Evolutionary conservation across 345 rosid genomes (phyloP).

Genomic region (Conringia planisiliqua): DNA sequence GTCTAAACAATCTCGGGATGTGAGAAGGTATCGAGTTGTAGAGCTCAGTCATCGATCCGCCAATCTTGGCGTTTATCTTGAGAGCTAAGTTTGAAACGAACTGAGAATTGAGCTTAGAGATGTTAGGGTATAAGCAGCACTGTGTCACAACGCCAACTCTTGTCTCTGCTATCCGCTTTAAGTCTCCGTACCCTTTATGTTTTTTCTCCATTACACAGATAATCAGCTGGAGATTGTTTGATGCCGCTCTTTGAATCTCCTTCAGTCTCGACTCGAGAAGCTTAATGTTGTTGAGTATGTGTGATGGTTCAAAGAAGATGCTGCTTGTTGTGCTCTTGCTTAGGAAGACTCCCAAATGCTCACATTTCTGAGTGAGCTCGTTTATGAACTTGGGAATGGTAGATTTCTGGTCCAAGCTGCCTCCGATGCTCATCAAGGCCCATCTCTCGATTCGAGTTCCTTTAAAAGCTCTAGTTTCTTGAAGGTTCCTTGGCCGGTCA

Average conservation of each 20-base stretch:
- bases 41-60: constrained; percentile 84
- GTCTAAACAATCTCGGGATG: constrained; percentile 64
- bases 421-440: constrained; percentile 91
- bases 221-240: constrained; percentile 71
- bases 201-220: constrained; percentile 90
- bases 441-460: constrained; percentile 74
- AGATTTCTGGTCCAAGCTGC: constrained; percentile 70
- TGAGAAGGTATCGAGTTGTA: constrained; percentile 78
- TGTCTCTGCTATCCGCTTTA: constrained; percentile 93
- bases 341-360: constrained; percentile 77
- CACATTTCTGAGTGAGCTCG: constrained; percentile 84
- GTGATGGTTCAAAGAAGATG: constrained; percentile 66
- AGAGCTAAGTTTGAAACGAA: constrained; percentile 89
- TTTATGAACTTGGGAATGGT: constrained; percentile 69
- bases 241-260: constrained; percentile 62
- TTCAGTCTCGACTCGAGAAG: constrained; percentile 71
- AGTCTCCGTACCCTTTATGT: constrained; percentile 87
- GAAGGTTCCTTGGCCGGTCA: constrained; percentile 76
- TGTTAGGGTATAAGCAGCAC: constrained; percentile 87
- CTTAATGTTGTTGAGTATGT: constrained; percentile 70
- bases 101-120: constrained; percentile 75
- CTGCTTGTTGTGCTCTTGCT: constrained; percentile 54
- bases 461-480: constrained; percentile 68
- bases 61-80: constrained; percentile 94
- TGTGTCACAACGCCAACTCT: constrained; percentile 81